Base-by-base conservation (phyloP, 257 asterid species). In the Thymus quinquecostatus region DNA sequence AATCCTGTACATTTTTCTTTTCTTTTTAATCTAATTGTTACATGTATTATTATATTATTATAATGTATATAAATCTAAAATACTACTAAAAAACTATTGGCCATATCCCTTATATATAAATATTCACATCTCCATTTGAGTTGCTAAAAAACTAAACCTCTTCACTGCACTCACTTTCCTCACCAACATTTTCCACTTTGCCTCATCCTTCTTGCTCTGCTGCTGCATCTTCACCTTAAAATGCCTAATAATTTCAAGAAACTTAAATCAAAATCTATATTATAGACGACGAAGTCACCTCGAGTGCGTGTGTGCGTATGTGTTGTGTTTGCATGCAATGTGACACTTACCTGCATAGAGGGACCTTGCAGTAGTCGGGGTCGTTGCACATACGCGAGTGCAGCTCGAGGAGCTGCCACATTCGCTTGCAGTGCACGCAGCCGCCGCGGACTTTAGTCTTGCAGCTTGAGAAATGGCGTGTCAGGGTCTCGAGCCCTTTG, bases 401-500 rank as follows among this genome's bases (percentile, higher is more conserved):
- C 10, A 94, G 86, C 74, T 89, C 94, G 3, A 94, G 88, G 53
- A 94, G 91, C 79, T 94, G 98, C 98, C 98, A 94, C 92, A 91
- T 89, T 54, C 97, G 85, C 84, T 89, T 91, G 45, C 98, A 94
- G 8, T 84, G 98, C 5, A 79, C 78, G 58, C 98, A 94, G 59
- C 98, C 96, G 1, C 97, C 97, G 1, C 90, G 97, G 21, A 89
- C 98, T 85, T 87, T 79, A 21, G 80, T 82, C 79, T 70, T 86
- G 64, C 98, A 94, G 61, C 71, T 66, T 0, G 82, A 84, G 85
- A 94, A 94, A 78, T 91, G 98, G 2, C 97, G 94, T 40, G 91
- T 85, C 44, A 91, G 79, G 55, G 87, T 76, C 80, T 94, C 97
- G 0, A 94, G 91, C 14, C 96, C 95, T 68, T 89, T 87, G 86